phyloP scores from a whole-genome alignment of 169 alveolate species.

The Sarcocystis neurona region DNA sequence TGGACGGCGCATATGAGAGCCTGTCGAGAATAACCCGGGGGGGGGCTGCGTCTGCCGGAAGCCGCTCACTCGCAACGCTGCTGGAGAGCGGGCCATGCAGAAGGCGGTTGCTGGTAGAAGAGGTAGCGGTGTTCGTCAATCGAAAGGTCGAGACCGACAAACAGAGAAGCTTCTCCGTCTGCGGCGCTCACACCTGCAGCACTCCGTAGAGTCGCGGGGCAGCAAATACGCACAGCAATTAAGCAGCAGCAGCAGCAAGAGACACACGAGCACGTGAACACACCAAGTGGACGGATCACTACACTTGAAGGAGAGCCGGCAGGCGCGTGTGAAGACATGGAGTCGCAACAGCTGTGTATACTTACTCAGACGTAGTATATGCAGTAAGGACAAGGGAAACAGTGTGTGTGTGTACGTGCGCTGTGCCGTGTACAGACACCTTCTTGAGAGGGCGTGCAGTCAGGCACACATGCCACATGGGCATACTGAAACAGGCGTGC shows the following conservation, averaged over 20 bases:
- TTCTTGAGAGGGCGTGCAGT: neutral
- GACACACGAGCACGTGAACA: neutral
- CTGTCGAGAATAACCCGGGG: neutral
- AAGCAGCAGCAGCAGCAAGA: neutral
- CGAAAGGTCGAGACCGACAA: neutral
- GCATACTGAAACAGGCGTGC: neutral
- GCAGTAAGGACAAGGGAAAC: neutral
- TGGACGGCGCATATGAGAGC: neutral
- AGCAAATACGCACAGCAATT: neutral
- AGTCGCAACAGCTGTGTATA: neutral
- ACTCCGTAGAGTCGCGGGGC: neutral
- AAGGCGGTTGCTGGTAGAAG: neutral
- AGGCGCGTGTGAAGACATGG: neutral
- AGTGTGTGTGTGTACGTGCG: neutral
- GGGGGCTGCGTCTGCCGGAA: neutral
- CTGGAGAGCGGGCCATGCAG: slow-evolving; percentile 6
- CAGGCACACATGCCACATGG: neutral
- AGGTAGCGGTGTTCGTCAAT: slow-evolving; percentile 20
- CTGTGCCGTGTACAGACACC: neutral
- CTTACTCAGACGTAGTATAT: neutral
- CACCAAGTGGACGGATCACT: neutral
- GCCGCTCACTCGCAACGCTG: neutral
- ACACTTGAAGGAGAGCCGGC: neutral
- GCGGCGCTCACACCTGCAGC: neutral
- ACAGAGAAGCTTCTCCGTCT: neutral